Evolutionary conservation across 495 filamentous ascomycete genomes (phyloP), one percentile per base, ranked within the genome.

Genomic region (Filosporella fistucella): DNA sequence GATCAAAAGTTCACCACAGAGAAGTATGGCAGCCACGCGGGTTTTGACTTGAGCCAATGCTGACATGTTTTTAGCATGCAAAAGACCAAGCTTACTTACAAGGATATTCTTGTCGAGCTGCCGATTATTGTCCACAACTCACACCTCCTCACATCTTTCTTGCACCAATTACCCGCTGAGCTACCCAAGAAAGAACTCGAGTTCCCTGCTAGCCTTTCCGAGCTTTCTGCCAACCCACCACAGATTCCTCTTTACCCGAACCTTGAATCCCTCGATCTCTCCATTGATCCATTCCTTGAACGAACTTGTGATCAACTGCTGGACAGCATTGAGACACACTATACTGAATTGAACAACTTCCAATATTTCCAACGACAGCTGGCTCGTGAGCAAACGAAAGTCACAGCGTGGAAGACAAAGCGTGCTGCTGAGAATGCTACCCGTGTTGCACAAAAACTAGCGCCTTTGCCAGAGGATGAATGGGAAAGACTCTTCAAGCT

Each of bases 401-500:
- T 98, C 60, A 82, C 86, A 32, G 81, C 86, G 45, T 98, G 93
- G 93, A 91, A 96, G 69, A 68, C 80, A 36, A 98, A 98, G 81
- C 84, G 93, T 55, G 91, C 93, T 72, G 81, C 87, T 18, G 94
- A 98, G 76, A 97, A 97, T 65, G 84, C 84, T 24, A 81, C 80
- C 40, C 79, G 94, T 23, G 73, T 78, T 38, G 80, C 89, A 12
- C 85, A 91, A 51, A 97, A 97, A 77, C 89, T 96, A 69, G 68
- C 81, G 24, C 81, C 82, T 25, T 77, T 97, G 29, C 91, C 91
- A 14, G 93, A 98, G 72, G 91, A 96, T 60, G 94, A 98, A 70
- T 98, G 93, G 93, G 86, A 91, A 69, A 84, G 88, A 60, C 70
- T 97, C 57, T 98, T 96, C 78, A 98, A 98, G 78, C 77, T 97